phyloP scores from a whole-genome alignment of 768 basidiomycete species.

The Leccinum uliginosum region DNA sequence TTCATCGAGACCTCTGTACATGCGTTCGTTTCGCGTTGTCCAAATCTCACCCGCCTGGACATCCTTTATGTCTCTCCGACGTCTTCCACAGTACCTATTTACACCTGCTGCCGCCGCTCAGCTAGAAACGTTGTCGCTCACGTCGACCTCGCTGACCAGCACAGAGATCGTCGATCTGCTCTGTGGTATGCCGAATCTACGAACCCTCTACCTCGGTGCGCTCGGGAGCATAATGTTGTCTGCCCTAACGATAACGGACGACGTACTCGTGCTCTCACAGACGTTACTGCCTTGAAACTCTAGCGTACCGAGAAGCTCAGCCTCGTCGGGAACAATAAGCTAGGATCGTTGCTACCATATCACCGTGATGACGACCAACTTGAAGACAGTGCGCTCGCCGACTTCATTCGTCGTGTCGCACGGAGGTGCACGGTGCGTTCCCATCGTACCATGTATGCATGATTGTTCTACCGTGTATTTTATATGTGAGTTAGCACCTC shows the following conservation, averaged over 20 bases:
- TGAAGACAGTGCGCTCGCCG: constrained; percentile 36
- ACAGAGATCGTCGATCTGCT: too few species aligned
- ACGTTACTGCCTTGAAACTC: constrained; percentile 31
- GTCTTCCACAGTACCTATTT: too few species aligned
- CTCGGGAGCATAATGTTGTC: too few species aligned
- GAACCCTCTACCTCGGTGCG: too few species aligned
- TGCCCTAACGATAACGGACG: constrained; percentile 55
- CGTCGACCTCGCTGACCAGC: too few species aligned
- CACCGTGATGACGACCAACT: constrained; percentile 3
- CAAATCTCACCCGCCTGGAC: too few species aligned
- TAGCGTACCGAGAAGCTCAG: constrained; percentile 46
- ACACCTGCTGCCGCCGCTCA: too few species aligned
- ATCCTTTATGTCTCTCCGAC: too few species aligned
- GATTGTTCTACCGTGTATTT: background rate
- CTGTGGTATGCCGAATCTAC: too few species aligned
- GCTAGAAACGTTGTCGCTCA: too few species aligned
- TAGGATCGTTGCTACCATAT: constrained; percentile 38
- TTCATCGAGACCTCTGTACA: too few species aligned
- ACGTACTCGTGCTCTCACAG: constrained; percentile 41
- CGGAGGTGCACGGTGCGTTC: constrained; percentile 52
- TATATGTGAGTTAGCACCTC: constrained; percentile 35
- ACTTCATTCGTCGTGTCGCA: constrained; percentile 51
- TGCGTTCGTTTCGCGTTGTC: too few species aligned
- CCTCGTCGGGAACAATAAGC: constrained; percentile 59
- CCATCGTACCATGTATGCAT: background rate